Evolutionary conservation across 495 filamentous ascomycete species (phyloP).

Genomic region (Recurvomyces mirabilis): DNA sequence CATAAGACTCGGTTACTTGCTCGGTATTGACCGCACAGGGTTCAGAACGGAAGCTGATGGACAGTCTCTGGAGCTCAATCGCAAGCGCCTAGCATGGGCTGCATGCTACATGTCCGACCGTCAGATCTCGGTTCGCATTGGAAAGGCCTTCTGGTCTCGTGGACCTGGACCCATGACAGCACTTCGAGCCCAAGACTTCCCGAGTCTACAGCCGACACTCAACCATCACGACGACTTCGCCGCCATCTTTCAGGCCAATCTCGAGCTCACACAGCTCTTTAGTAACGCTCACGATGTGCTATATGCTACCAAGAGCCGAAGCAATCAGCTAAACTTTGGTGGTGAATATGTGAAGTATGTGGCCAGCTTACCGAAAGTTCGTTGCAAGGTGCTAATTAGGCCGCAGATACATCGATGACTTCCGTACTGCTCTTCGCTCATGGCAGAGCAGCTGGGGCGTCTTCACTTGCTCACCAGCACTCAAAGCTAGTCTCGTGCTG

Average conservation of each 20-base stretch:
- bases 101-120: constrained; percentile 21
- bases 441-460: constrained; percentile 19
- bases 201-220: constrained; percentile 9
- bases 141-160: constrained; percentile 21
- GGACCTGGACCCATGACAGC: constrained; percentile 20
- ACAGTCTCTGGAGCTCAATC: constrained; percentile 15
- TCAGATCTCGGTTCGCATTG: constrained; percentile 18
- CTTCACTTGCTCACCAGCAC: constrained; percentile 26
- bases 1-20: constrained; percentile 49
- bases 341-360: constrained; percentile 20
- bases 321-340: constrained; percentile 17
- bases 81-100: constrained; percentile 18
- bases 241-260: constrained; percentile 20
- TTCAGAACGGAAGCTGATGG: constrained; percentile 12
- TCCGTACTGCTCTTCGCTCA: constrained; percentile 15
- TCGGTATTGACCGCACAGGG: constrained; percentile 30
- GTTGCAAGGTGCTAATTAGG: not conserved
- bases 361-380: not conserved
- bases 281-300: constrained; percentile 21
- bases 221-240: constrained; percentile 15
- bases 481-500: constrained; percentile 19
- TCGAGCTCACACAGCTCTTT: constrained; percentile 22
- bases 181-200: constrained; percentile 17
- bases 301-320: constrained; percentile 16
- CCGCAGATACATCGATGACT: constrained; percentile 20